Base-by-base conservation (phyloP, 371 early-diverging fungal species). In the Rhizopus delemar region DNA sequence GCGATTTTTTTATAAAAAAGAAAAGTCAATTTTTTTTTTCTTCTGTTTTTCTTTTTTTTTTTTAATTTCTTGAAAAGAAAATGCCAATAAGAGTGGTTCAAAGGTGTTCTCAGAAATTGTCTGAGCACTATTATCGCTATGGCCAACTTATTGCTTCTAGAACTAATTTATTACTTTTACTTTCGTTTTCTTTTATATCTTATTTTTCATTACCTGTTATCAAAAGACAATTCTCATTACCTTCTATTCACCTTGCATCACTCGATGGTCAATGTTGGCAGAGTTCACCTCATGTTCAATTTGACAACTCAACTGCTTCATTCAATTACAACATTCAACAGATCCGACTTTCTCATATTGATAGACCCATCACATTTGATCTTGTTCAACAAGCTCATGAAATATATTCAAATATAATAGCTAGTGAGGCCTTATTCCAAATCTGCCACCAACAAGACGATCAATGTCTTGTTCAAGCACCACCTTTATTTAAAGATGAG, bases 391-490 rank as follows among this genome's bases (percentile, higher is more conserved):
- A 70, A 28, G 72, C 64, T 3, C 56, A 53, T 29, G 31, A 46
- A 31, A 59, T 72, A 31, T 72, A 68, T 11, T 61, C 66, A 2
- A 70, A 53, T 9, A 46, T 61, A 22, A 60, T 69, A 3, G 53
- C 56, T n/a, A 7, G 68, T 3, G 53, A 59, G 29, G 56, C 63
- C 2, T 41, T 70, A 34, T 46, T 65, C 4, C 59, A 63, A 12
- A 68, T 69, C 9, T 70, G 71, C 51, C 60, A 57, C 31, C 59
- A 63, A 39, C 60, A 66, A 34, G 59, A 68, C 41, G 67, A 70
- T 13, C 54, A 60, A 13, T 86, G 86, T 50, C 62, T 85, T 6
- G 60, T 86, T 5, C 86, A 86, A 53, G 78, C 84, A 4, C 84
- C 86, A 5, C 66, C 70, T 16, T 41, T 51, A 6, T 67, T 86